Evolutionary conservation across 768 basidiomycete species (phyloP).

Genomic region (Kwoniella heveanensis): DNA sequence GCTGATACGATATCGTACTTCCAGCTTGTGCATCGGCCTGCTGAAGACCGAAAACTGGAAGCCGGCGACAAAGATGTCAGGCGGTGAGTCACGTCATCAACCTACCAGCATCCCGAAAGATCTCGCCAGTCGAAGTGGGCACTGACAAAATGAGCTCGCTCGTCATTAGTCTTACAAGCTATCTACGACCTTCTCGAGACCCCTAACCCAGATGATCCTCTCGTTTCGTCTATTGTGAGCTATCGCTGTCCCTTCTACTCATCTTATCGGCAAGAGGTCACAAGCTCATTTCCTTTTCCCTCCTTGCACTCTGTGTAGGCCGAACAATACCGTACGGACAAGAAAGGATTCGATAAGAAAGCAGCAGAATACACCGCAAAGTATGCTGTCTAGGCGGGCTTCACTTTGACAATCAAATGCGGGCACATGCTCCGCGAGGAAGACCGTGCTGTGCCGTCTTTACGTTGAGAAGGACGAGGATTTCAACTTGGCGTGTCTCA

Average conservation of each 20-base stretch:
- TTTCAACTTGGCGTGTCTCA: no score
- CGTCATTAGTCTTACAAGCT: constrained; percentile 54
- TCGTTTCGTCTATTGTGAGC: constrained; percentile 55
- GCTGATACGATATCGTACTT: neutral
- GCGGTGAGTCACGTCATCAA: constrained; percentile 47
- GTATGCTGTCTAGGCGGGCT: constrained; percentile 9
- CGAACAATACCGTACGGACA: constrained; percentile 48
- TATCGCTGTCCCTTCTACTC: no score
- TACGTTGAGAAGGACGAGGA: no score
- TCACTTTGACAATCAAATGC: neutral
- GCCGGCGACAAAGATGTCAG: constrained; percentile 55
- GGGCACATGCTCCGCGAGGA: neutral
- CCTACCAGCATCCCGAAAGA: no score
- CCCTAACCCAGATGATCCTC: constrained; percentile 57
- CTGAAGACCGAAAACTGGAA: constrained; percentile 58
- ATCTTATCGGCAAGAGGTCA: no score
- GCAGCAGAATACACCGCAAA: constrained; percentile 47
- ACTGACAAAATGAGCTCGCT: no score
- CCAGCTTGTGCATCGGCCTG: constrained; percentile 55
- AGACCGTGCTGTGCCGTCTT: no score
- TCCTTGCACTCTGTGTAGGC: constrained; percentile 33
- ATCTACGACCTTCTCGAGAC: constrained; percentile 53
- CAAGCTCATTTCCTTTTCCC: neutral
- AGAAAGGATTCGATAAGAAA: constrained; percentile 44
- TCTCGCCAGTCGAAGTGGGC: no score